These are phyloP conservation scores for Daldinia eschscholtzii DNA, from an alignment of 2,329 filamentous ascomycete genomes.

Conservation along the genomic window DNA sequence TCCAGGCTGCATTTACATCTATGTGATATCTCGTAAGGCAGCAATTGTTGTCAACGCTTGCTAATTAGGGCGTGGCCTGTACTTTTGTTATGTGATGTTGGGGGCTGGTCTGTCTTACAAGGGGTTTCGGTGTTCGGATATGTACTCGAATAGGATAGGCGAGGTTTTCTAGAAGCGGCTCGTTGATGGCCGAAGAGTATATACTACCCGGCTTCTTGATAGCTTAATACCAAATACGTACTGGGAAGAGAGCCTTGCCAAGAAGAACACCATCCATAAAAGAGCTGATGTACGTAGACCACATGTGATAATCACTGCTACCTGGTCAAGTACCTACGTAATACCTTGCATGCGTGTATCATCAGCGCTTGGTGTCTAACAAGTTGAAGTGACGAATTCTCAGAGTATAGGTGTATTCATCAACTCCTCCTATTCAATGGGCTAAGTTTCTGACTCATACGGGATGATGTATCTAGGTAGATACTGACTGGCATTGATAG, in stretches of 20 bases:
- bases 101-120: not conserved
- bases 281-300: too few species aligned
- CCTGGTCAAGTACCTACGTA: too few species aligned
- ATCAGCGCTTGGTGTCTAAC: not conserved
- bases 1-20: not conserved
- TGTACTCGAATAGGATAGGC: slow-evolving; percentile 1
- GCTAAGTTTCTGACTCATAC: not conserved
- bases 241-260: too few species aligned
- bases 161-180: not conserved
- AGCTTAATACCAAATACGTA: too few species aligned
- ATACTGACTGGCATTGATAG: not conserved
- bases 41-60: not conserved
- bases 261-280: too few species aligned
- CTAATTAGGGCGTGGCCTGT: not conserved
- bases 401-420: not conserved
- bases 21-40: not conserved
- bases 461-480: not conserved
- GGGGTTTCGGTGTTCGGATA: slow-evolving; percentile 6
- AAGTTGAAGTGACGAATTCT: not conserved
- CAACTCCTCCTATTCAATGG: not conserved
- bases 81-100: not conserved
- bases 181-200: not conserved
- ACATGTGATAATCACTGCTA: not conserved
- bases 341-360: not conserved
- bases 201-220: not conserved